A percentile compares a stretch with the other conserved stretches of the same genome.
Conservation (phyloP, 345 rosid genomes). For the Diplotaxis tenuifolia region DNA sequence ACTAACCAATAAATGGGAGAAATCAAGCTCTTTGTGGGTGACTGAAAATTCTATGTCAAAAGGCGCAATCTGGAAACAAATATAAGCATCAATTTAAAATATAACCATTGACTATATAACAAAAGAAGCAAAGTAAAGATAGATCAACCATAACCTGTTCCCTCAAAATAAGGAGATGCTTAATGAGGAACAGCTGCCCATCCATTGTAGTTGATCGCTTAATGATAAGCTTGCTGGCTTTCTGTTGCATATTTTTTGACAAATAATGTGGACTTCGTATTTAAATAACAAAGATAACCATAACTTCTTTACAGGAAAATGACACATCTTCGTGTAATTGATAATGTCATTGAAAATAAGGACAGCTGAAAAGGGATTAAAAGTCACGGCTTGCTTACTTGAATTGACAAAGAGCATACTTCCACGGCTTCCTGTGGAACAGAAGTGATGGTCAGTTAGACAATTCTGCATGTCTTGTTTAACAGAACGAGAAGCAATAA, state of each 20-base stretch:
- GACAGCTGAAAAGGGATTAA: neutral
- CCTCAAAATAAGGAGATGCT: constrained; percentile 84
- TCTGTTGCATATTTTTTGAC: constrained; percentile 46
- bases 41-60: constrained; percentile 96
- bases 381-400: constrained; percentile 53
- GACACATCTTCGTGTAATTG: constrained; percentile 8
- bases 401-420: constrained; percentile 82
- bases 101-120: neutral
- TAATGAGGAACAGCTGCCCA: constrained; percentile 91
- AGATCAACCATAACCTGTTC: constrained; percentile 68
- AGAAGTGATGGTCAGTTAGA: constrained; percentile 26
- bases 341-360: constrained; percentile 1
- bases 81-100: neutral
- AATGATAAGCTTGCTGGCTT: constrained; percentile 82
- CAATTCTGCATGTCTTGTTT: constrained; percentile 6
- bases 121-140: constrained; percentile 22
- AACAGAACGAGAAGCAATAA: constrained; percentile 15
- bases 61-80: constrained; percentile 72
- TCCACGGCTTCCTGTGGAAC: constrained; percentile 90
- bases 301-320: neutral
- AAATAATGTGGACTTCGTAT: constrained; percentile 6
- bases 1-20: constrained; percentile 96
- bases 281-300: neutral
- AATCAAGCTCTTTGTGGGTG: constrained; percentile 97
- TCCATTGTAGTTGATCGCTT: constrained; percentile 85